Evolutionary conservation across 2,329 filamentous ascomycete species (phyloP).

Genomic region (Hawksworthiomyces lignivorus): DNA sequence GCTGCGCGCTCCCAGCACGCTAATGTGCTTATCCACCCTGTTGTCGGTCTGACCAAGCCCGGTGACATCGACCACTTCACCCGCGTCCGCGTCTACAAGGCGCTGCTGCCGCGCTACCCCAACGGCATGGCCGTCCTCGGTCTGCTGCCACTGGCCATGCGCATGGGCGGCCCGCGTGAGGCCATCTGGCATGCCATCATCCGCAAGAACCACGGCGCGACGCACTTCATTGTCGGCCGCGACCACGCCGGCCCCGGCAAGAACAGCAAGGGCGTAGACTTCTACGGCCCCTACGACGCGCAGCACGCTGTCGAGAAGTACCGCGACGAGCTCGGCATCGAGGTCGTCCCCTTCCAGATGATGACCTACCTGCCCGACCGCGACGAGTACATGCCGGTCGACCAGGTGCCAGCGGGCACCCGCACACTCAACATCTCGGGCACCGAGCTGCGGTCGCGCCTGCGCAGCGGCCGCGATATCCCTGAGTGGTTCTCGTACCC

Average conservation of each 20-base stretch:
- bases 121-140: slow-evolving; percentile 98
- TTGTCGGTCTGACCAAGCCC: slow-evolving; percentile 96
- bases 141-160: slow-evolving; percentile 93
- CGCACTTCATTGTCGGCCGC: slow-evolving; percentile 98
- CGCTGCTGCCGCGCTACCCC: slow-evolving; percentile 89
- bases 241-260: slow-evolving; percentile 97
- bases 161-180: slow-evolving; percentile 97
- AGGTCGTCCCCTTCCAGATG: slow-evolving; percentile 98
- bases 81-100: slow-evolving; percentile 96
- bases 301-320: slow-evolving; percentile 96
- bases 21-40: slow-evolving; percentile 98
- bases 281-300: slow-evolving; percentile 97
- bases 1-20: slow-evolving; percentile 92
- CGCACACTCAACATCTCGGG: slow-evolving; percentile 84
- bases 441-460: slow-evolving; percentile 84
- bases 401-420: slow-evolving; percentile 76
- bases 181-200: slow-evolving; percentile 99
- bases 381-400: slow-evolving; percentile 91
- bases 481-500: slow-evolving; percentile 99
- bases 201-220: slow-evolving; percentile 98
- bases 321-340: slow-evolving; percentile 91
- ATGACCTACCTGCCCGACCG: slow-evolving; percentile 98
- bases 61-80: slow-evolving; percentile 99
- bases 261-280: slow-evolving; percentile 94
- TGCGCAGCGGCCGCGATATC: slow-evolving; percentile 87